Base-by-base conservation (phyloP, 805 yeast genomes). In the Blastobotrys mokoenaii region DNA sequence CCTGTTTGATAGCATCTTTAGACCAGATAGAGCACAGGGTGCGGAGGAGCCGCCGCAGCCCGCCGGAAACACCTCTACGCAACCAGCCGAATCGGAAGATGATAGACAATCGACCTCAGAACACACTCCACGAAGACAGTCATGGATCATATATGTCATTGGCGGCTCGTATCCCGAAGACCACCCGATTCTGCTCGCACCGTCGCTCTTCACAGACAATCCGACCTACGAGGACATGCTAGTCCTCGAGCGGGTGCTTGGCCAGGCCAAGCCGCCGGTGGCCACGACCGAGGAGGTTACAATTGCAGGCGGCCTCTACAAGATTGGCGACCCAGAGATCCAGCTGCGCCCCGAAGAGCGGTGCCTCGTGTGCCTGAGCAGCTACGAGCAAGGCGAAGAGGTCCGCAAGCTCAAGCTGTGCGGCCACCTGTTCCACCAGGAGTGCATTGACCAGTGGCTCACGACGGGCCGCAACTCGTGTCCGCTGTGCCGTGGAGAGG, bases 81-180 rank as follows among this genome's bases (percentile, higher is more conserved):
- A 14, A 14, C 14, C 35, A 32, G 35, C 11, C 17, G 16, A 32
- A n/a, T 12, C 3, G 16, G 17, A 14, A 32, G 35, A 7, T 8
- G 27, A 22, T 22, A 22, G 27, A 22, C 7, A 22, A 8, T 35
- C 38, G n/a, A 31, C 34, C 10, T 12, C n/a, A 6, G 34, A 14
- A 12, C 37, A 34, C 18, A 16, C 12, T 3, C 40, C 14, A 20
- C 27, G 22, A 15, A 65, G 67, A 34, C 62, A 77, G 25, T 72
- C 79, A 1, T 78, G 83, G 84, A 70, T 77, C n/a, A 74, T 79
- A 18, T 75, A 76, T 42, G 80, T 78, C 6, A 69, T 77, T 63
- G 82, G 82, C 0, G 80, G 79, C 35, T 61, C 72, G 11, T 78
- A 74, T 51, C 68, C 74, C 2, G 61, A 60, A 36, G 61, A 69